phyloP scores from a whole-genome alignment of 2,329 filamentous ascomycete genomes.

The Beauveria sp. region DNA sequence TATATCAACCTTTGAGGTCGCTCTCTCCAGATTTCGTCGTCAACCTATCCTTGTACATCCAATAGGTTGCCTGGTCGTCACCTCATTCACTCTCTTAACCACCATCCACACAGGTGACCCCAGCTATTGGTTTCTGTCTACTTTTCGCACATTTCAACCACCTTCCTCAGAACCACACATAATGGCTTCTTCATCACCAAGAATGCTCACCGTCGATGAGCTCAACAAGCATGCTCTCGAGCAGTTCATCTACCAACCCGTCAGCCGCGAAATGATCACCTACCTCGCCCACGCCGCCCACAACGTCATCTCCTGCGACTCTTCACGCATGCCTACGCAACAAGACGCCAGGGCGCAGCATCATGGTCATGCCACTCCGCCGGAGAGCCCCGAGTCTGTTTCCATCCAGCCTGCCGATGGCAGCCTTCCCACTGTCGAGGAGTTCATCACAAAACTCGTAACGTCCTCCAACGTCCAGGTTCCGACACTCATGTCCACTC shows the following conservation, averaged over 20 bases:
- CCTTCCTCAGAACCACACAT: slow-evolving; percentile 17
- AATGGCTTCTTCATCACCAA: slow-evolving; percentile 35
- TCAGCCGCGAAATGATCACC: slow-evolving; percentile 67
- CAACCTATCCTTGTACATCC: background rate
- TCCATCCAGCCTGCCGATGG: slow-evolving; percentile 38
- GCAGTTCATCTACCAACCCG: slow-evolving; percentile 71
- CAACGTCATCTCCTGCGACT: slow-evolving; percentile 75
- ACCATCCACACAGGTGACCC: background rate
- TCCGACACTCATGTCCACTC: slow-evolving; percentile 90
- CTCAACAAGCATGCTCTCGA: slow-evolving; percentile 70
- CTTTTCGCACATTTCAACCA: background rate
- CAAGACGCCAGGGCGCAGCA: slow-evolving; percentile 21
- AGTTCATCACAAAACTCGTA: slow-evolving; percentile 88
- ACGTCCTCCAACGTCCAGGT: slow-evolving; percentile 94
- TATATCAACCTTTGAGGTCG: background rate
- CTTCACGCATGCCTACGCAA: slow-evolving; percentile 44
- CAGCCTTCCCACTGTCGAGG: slow-evolving; percentile 70
- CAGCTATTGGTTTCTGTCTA: background rate
- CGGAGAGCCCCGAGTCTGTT: slow-evolving; percentile 36
- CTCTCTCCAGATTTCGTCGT: background rate
- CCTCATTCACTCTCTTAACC: slow-evolving; percentile 7
- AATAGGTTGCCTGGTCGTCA: background rate
- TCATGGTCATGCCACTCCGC: slow-evolving; percentile 41
- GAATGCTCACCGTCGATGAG: slow-evolving; percentile 42
- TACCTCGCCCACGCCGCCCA: slow-evolving; percentile 68